These are phyloP conservation scores for Fusarium paranaense DNA, from an alignment of 2,329 filamentous ascomycete genomes.

Conservation along the genomic window DNA sequence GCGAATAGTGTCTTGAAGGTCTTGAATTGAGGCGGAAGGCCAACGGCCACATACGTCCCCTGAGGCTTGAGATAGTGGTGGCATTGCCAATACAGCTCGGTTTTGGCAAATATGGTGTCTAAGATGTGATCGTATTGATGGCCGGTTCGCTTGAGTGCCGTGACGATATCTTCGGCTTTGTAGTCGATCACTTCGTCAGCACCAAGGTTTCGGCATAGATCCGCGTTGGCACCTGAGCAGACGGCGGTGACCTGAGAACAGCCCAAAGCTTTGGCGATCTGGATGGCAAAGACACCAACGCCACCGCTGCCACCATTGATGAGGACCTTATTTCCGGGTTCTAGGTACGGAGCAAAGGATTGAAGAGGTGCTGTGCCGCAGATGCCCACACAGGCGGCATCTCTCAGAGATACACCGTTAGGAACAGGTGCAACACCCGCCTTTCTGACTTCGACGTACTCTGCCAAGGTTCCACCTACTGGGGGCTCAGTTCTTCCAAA, in stretches of 20 bases:
- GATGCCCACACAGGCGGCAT: conserved; percentile 26
- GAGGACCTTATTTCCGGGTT: background rate
- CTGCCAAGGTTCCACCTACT: conserved; percentile 14
- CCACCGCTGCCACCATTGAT: conserved; percentile 37
- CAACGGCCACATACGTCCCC: conserved; percentile 24
- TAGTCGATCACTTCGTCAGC: conserved; percentile 26
- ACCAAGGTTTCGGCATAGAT: conserved; percentile 16
- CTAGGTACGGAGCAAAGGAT: background rate
- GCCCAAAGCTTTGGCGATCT: conserved; percentile 27
- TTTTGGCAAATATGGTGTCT: conserved; percentile 20
- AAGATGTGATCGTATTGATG: conserved; percentile 18
- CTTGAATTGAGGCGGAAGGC: background rate
- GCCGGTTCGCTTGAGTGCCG: background rate
- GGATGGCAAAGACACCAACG: conserved; percentile 28
- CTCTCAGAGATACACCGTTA: background rate
- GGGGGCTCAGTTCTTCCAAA: conserved; percentile 31
- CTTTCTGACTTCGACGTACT: conserved; percentile 27
- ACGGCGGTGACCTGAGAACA: conserved; percentile 12
- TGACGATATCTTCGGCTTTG: background rate
- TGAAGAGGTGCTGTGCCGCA: conserved; percentile 27
- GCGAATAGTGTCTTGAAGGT: conserved; percentile 15
- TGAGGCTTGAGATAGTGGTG: conserved; percentile 20
- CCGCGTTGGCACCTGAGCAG: conserved; percentile 15
- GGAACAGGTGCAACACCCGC: conserved; percentile 9
- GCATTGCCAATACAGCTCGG: conserved; percentile 28